phyloP scores from a whole-genome alignment of 2,329 filamentous ascomycete genomes.

The Cylindrodendrum hubeiense region DNA sequence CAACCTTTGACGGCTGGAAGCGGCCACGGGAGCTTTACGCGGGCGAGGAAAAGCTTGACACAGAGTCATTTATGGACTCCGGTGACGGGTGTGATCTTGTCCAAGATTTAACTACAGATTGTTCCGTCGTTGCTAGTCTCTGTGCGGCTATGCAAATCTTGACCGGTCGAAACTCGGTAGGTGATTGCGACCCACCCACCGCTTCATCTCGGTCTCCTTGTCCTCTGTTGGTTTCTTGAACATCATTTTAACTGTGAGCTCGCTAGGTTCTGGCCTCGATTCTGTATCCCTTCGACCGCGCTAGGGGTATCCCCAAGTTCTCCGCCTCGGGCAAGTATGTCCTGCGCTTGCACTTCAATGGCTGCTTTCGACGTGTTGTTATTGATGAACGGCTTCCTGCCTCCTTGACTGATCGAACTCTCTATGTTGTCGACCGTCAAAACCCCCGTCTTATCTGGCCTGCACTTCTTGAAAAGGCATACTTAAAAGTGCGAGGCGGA shows the following conservation, averaged over 20 bases:
- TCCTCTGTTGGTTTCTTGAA: background rate
- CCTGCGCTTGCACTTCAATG: constrained; percentile 95
- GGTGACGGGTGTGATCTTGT: constrained; percentile 81
- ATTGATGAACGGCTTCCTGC: constrained; percentile 91
- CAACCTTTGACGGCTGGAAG: constrained; percentile 87
- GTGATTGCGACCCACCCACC: constrained; percentile 27
- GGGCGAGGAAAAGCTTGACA: constrained; percentile 43
- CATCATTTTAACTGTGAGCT: constrained; percentile 9
- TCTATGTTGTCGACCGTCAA: constrained; percentile 89
- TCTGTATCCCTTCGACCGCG: constrained; percentile 80
- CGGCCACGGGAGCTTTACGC: constrained; percentile 76
- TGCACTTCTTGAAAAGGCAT: constrained; percentile 93
- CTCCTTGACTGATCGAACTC: constrained; percentile 78
- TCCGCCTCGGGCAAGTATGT: constrained; percentile 91
- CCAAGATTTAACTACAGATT: constrained; percentile 96
- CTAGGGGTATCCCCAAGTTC: constrained; percentile 67
- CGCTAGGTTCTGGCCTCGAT: constrained; percentile 76
- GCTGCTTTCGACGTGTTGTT: constrained; percentile 86
- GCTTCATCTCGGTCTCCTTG: background rate
- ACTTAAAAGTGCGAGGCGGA: constrained; percentile 92
- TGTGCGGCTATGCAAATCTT: constrained; percentile 82
- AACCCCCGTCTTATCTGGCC: constrained; percentile 91
- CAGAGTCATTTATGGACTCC: constrained; percentile 66
- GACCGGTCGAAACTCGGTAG: constrained; percentile 76
- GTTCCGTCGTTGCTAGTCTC: constrained; percentile 95